These are phyloP conservation scores for Flueggea neowawraea DNA, from an alignment of 441 rosid genomes.

Conservation along the genomic window DNA sequence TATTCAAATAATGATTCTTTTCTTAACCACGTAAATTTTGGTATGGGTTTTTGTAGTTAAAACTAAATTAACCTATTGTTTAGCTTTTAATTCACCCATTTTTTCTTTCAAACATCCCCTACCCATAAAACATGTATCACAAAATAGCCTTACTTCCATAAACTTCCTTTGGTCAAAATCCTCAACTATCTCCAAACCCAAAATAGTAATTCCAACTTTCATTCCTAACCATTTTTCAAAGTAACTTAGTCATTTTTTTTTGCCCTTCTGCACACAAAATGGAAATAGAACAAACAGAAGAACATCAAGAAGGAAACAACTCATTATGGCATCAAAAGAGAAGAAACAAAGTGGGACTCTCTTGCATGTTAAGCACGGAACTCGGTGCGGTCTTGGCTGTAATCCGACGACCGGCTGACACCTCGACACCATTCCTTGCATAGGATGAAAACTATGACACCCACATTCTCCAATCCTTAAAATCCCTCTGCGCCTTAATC, in stretches of 20 bases:
- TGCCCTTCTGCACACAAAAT: neutral
- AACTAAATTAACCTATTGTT: no score
- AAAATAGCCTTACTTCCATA: no score
- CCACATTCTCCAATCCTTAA: slow-evolving; percentile 55
- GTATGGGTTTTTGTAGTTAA: no score
- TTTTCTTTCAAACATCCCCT: no score
- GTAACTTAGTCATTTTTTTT: neutral
- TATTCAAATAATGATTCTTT: no score
- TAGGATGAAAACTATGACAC: slow-evolving; percentile 58
- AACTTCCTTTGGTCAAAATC: no score
- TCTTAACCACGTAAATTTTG: no score
- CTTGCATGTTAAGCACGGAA: slow-evolving; percentile 95
- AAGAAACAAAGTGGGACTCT: slow-evolving; percentile 61
- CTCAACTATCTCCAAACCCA: no score
- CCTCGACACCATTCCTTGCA: slow-evolving; percentile 28
- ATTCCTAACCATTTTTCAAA: neutral
- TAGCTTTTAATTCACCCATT: no score
- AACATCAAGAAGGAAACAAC: neutral
- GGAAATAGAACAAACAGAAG: slow-evolving; percentile 7
- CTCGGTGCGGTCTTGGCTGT: slow-evolving; percentile 83
- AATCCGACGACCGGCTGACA: slow-evolving; percentile 56
- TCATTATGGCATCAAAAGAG: slow-evolving; percentile 11
- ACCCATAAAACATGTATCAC: no score
- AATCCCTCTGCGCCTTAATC: slow-evolving; percentile 70
- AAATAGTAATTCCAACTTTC: neutral